Conservation (phyloP, 345 rosid genomes). For the Psidium friedrichsthalianum region DNA sequence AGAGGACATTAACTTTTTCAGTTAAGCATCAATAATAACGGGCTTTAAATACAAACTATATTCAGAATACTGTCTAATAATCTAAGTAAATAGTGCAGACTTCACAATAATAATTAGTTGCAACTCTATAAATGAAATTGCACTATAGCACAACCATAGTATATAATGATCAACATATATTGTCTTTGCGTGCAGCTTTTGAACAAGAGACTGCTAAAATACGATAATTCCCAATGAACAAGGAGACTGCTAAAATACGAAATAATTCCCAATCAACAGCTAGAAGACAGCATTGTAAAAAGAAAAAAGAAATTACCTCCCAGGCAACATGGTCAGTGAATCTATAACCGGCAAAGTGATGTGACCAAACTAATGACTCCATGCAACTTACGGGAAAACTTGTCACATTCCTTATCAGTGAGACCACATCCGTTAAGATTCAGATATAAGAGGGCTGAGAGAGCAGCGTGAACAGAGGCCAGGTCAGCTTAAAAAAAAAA, state of each 20-base stretch:
- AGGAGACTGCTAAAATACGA: too few relatives aligned
- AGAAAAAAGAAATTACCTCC: background rate
- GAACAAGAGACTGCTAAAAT: background rate
- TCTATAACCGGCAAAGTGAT: background rate
- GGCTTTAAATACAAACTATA: background rate
- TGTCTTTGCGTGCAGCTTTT: background rate
- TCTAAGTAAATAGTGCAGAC: background rate
- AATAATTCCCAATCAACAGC: background rate
- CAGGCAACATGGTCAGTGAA: background rate
- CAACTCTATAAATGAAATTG: background rate
- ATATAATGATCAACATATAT: background rate
- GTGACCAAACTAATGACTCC: background rate
- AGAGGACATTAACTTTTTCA: background rate
- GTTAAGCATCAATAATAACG: background rate
- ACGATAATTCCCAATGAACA: too few relatives aligned
- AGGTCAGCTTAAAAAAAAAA: background rate
- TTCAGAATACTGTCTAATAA: background rate
- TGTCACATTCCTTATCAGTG: conserved; percentile 69
- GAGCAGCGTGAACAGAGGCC: conserved; percentile 29
- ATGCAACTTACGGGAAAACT: conserved; percentile 53
- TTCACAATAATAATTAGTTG: background rate
- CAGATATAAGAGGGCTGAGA: conserved; percentile 42
- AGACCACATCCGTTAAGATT: conserved; percentile 71
- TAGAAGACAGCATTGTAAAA: background rate
- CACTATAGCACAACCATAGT: background rate